A percentile compares a stretch with the other conserved stretches of the same genome.
phyloP scores from a whole-genome alignment of 2,329 filamentous ascomycete species.

The Pseudopithomyces chartarum region DNA sequence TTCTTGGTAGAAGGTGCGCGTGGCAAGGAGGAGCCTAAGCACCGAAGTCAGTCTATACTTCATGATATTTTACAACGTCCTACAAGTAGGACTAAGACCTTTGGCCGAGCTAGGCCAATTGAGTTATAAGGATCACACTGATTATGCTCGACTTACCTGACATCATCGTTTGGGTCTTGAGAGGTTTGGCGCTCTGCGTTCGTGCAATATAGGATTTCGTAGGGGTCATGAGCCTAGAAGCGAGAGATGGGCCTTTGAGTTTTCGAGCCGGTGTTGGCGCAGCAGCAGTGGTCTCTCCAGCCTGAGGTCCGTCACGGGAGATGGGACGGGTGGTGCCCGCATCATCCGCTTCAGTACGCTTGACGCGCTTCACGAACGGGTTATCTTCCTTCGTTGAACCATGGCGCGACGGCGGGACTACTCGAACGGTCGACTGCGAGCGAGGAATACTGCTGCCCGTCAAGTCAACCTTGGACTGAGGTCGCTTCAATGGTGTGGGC shows the following conservation, averaged over 20 bases:
- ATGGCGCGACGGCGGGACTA: conserved; percentile 30
- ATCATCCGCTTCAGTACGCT: conserved; percentile 71
- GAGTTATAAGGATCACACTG: too few species aligned
- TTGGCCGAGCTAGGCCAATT: too few species aligned
- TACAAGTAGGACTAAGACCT: too few species aligned
- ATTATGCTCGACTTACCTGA: conserved; percentile 30
- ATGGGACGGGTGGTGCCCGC: conserved; percentile 67
- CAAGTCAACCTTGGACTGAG: conserved; percentile 65
- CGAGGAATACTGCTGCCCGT: conserved; percentile 50
- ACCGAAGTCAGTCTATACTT: not conserved
- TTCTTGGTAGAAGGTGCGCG: conserved; percentile 60
- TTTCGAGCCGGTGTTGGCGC: conserved; percentile 32
- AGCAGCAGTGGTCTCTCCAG: conserved; percentile 10
- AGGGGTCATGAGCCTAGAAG: conserved; percentile 69
- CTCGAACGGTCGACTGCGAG: conserved; percentile 40
- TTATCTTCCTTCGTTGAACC: conserved; percentile 34
- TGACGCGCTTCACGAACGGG: conserved; percentile 69
- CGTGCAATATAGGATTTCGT: conserved; percentile 76
- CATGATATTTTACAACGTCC: too few species aligned
- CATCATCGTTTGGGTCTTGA: conserved; percentile 56
- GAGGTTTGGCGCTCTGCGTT: conserved; percentile 57
- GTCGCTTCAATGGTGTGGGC: conserved; percentile 54
- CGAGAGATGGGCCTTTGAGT: conserved; percentile 53
- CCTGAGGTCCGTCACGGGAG: conserved; percentile 46
- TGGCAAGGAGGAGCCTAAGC: conserved; percentile 47